These are phyloP conservation scores for Trifolium subterraneum DNA, from an alignment of 306 rosid species.

Conservation along the genomic window DNA sequence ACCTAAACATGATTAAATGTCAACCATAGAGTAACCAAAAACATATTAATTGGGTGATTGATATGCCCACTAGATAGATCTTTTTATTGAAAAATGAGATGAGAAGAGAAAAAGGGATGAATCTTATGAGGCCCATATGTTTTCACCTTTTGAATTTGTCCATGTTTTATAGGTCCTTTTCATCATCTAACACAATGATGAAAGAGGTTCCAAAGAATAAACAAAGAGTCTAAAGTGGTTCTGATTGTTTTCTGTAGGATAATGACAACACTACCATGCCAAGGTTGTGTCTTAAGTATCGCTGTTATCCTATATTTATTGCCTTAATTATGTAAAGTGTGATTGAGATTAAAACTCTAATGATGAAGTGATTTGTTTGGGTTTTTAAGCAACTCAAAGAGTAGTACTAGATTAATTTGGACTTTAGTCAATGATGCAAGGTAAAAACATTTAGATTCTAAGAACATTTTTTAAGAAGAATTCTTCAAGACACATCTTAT, in stretches of 20 bases:
- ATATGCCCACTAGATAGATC: conserved; percentile 23
- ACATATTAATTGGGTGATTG: conserved; percentile 30
- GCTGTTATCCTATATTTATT: conserved; percentile 39
- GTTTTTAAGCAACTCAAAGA: conserved; percentile 33
- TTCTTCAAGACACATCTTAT: no score
- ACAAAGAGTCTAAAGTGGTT: conserved; percentile 40
- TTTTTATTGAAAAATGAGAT: conserved; percentile 33
- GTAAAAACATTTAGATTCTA: no score
- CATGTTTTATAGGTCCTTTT: conserved; percentile 53
- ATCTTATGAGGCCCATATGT: conserved; percentile 47
- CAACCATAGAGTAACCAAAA: background rate
- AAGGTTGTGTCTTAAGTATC: conserved; percentile 34
- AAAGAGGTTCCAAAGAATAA: conserved; percentile 54
- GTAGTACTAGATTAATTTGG: conserved; percentile 14
- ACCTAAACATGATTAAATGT: conserved; percentile 2
- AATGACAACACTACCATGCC: conserved; percentile 58
- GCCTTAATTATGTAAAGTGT: conserved; percentile 45
- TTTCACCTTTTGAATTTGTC: conserved; percentile 44
- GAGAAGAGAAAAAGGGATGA: background rate
- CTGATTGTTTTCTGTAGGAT: conserved; percentile 54
- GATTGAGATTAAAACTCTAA: conserved; percentile 45
- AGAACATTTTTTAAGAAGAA: no score
- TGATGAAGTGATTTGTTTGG: conserved; percentile 39
- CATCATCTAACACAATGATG: conserved; percentile 60
- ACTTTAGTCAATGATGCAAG: conserved; percentile 21